Conservation (phyloP, 441 rosid genomes). For the Jatropha podagrica region DNA sequence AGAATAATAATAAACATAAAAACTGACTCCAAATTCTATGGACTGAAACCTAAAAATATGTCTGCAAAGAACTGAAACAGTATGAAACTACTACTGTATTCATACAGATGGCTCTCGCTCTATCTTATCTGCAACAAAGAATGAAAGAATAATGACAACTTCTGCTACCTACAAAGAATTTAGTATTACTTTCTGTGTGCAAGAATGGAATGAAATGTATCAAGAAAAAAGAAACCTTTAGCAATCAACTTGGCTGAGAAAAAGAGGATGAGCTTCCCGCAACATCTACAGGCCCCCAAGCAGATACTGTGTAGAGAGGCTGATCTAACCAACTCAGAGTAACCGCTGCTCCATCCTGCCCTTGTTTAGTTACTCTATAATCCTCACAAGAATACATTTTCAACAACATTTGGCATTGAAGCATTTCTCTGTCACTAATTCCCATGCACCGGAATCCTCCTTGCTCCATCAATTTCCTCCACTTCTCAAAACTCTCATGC, state of each 20-base stretch:
- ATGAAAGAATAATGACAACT: constrained; percentile 54
- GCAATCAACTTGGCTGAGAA: constrained; percentile 46
- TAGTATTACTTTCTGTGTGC: constrained; percentile 33
- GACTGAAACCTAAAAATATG: constrained; percentile 27
- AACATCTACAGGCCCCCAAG: constrained; percentile 64
- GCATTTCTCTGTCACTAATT: constrained; percentile 65
- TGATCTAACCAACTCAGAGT: constrained; percentile 82
- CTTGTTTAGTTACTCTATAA: constrained; percentile 42
- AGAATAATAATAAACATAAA: constrained; percentile 31
- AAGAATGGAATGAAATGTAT: constrained; percentile 26
- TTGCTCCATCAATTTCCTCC: constrained; percentile 80
- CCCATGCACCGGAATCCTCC: constrained; percentile 66
- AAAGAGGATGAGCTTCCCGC: constrained; percentile 64
- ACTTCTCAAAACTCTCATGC: constrained; percentile 63
- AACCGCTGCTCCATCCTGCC: constrained; percentile 50
- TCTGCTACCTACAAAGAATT: constrained; percentile 68
- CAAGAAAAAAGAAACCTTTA: constrained; percentile 27
- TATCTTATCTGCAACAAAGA: constrained; percentile 55
- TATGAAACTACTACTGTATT: constrained; percentile 28
- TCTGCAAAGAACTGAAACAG: constrained; percentile 30
- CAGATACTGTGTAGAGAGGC: constrained; percentile 84
- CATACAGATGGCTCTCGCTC: constrained; percentile 23
- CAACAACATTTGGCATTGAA: constrained; percentile 83
- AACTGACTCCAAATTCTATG: constrained; percentile 29
- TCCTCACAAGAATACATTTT: constrained; percentile 63